Conservation (phyloP, 1,284 basidiomycete species). For the Macrocystidia cucumis region DNA sequence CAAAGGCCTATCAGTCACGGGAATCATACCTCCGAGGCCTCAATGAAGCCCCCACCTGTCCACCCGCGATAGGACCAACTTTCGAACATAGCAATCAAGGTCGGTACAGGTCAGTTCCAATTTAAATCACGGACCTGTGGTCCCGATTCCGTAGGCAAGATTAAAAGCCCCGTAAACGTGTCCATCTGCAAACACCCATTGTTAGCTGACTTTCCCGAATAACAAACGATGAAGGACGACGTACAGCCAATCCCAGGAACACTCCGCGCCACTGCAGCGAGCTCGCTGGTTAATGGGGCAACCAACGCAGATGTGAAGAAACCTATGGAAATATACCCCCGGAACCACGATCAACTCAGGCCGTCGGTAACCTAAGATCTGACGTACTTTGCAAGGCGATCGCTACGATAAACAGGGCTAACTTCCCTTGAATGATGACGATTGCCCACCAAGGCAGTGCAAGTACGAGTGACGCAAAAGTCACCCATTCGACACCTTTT, state of each 20-base stretch:
- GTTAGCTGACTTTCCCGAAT: too few relatives aligned
- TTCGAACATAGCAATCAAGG: conserved; percentile 3
- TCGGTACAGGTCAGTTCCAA: too few relatives aligned
- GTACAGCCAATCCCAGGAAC: conserved; percentile 61
- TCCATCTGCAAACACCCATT: conserved; percentile 33
- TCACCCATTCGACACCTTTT: conserved; percentile 11
- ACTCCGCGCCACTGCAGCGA: conserved; percentile 46
- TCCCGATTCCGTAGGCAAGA: conserved; percentile 57
- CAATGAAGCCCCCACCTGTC: conserved; percentile 36
- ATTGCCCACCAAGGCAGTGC: conserved; percentile 63
- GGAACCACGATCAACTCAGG: conserved; percentile 53
- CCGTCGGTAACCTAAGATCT: conserved; percentile 42
- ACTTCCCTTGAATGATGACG: conserved; percentile 39
- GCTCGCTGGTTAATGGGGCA: conserved; percentile 55
- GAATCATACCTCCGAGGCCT: conserved; percentile 4
- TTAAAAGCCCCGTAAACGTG: conserved; percentile 67
- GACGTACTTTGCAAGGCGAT: conserved; percentile 51
- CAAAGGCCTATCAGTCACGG: conserved; percentile 6
- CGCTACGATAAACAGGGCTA: conserved; percentile 55
- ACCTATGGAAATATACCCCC: conserved; percentile 30
- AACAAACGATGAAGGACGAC: conserved; percentile 16
- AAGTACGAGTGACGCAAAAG: conserved; percentile 39
- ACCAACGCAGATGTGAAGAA: conserved; percentile 53
- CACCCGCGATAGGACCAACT: conserved; percentile 66
- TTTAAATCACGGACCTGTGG: conserved; percentile 32